Conservation (phyloP, 805 yeast genomes). For the Starmerella asiatica region DNA sequence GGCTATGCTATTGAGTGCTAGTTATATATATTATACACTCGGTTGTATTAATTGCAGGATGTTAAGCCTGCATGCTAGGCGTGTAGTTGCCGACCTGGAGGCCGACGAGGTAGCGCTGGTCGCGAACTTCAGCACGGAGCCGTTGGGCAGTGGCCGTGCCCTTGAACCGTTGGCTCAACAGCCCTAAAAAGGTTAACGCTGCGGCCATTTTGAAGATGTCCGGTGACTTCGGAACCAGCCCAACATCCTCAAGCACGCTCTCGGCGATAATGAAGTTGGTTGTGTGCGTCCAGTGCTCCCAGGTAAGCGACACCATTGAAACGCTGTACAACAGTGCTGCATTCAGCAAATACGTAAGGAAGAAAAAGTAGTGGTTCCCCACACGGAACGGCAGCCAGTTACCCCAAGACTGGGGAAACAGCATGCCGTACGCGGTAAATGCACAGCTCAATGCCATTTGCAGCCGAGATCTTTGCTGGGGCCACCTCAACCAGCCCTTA, state of each 20-base stretch:
- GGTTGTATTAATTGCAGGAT: too few relatives aligned
- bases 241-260: not conserved
- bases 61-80: too few relatives aligned
- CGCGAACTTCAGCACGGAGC: not conserved
- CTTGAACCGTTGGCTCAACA: too few relatives aligned
- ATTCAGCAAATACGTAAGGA: not conserved
- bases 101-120: not conserved
- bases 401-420: not conserved
- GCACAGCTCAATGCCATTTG: not conserved
- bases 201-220: not conserved
- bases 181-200: too few relatives aligned
- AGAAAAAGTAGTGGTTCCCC: not conserved
- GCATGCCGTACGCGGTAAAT: not conserved
- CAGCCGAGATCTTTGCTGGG: not conserved
- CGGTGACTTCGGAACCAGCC: not conserved
- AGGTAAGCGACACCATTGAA: not conserved
- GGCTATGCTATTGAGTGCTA: too few relatives aligned
- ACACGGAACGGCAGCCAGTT: not conserved
- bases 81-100: slow-evolving; percentile 5
- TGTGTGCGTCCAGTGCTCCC: not conserved
- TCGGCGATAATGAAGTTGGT: slow-evolving; percentile 4
- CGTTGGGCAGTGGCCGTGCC: not conserved
- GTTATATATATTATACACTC: too few relatives aligned
- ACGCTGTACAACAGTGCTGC: not conserved
- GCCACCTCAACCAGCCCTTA: slow-evolving; percentile 2